phyloP scores from a whole-genome alignment of 2,329 filamentous ascomycete genomes.

The Pseudonectria buxi region DNA sequence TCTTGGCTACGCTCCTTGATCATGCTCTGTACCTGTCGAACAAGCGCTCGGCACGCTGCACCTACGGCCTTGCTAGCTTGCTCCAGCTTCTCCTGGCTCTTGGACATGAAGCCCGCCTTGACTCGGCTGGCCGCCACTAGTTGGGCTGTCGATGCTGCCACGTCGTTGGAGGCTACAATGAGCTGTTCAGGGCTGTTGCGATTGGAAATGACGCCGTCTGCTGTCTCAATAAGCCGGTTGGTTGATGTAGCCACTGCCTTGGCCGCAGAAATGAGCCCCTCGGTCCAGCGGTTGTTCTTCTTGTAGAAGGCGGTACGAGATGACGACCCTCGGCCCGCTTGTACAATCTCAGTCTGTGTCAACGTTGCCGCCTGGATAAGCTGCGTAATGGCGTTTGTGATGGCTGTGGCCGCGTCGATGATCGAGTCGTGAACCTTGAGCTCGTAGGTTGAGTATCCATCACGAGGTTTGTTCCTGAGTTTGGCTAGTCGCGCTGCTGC shows the following conservation, averaged over 20 bases:
- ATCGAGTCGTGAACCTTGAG: conserved; percentile 94
- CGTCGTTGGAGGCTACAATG: conserved; percentile 95
- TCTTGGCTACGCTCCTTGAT: conserved; percentile 81
- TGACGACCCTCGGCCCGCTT: conserved; percentile 79
- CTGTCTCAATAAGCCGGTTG: conserved; percentile 95
- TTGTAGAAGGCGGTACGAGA: conserved; percentile 96
- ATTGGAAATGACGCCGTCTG: conserved; percentile 86
- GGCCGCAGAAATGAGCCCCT: conserved; percentile 92
- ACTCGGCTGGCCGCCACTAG: conserved; percentile 91
- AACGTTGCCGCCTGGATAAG: conserved; percentile 91
- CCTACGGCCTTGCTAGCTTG: conserved; percentile 89
- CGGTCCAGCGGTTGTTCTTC: conserved; percentile 99
- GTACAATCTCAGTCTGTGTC: conserved; percentile 94
- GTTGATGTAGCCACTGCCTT: conserved; percentile 93
- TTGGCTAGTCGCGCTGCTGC: conserved; percentile 84
- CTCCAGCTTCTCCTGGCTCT: conserved; percentile 88
- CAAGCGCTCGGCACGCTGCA: conserved; percentile 75
- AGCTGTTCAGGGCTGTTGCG: conserved; percentile 94
- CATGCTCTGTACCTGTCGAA: conserved; percentile 89
- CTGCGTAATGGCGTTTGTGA: conserved; percentile 88
- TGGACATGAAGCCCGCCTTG: conserved; percentile 97
- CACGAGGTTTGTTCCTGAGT: conserved; percentile 91
- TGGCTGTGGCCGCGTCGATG: conserved; percentile 82
- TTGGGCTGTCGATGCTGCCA: conserved; percentile 92
- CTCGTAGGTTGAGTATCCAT: conserved; percentile 93